Evolutionary conservation across 768 basidiomycete species (phyloP).

Genomic region (Hygrocybe punicea): DNA sequence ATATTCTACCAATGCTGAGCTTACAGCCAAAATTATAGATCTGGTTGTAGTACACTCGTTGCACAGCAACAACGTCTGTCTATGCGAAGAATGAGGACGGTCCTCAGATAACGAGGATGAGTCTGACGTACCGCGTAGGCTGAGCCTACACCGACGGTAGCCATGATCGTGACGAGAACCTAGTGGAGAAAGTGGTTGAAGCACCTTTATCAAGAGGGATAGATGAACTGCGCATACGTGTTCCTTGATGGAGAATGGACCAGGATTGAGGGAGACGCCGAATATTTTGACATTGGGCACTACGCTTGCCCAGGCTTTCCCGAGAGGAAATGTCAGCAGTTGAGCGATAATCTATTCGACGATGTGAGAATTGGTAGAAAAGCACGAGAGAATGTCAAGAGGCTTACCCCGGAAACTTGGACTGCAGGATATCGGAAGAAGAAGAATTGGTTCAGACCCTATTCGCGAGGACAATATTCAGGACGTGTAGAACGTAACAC

Average conservation of each 20-base stretch:
- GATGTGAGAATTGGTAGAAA: conserved; percentile 13
- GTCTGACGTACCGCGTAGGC: conserved; percentile 50
- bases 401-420: conserved; percentile 47
- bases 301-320: conserved; percentile 54
- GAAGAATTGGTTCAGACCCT: conserved; percentile 69
- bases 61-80: conserved; percentile 74
- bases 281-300: conserved; percentile 53
- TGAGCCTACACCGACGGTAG: conserved; percentile 40
- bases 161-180: conserved; percentile 58
- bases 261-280: conserved; percentile 56
- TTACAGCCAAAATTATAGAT: conserved; percentile 55
- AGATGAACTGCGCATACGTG: conserved; percentile 46
- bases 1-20: conserved; percentile 17
- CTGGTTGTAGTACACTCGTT: conserved; percentile 68
- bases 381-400: conserved; percentile 10
- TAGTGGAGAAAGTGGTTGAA: conserved; percentile 15
- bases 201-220: conserved; percentile 23
- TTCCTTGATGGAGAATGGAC: conserved; percentile 74
- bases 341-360: conserved; percentile 58
- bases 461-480: neutral
- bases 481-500: neutral
- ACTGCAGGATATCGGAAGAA: conserved; percentile 75
- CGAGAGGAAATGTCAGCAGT: conserved; percentile 63
- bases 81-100: neutral
- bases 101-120: too few relatives aligned